Evolutionary conservation across 2,329 filamentous ascomycete genomes (phyloP).

Genomic region (Thielaviopsis cerberus): DNA sequence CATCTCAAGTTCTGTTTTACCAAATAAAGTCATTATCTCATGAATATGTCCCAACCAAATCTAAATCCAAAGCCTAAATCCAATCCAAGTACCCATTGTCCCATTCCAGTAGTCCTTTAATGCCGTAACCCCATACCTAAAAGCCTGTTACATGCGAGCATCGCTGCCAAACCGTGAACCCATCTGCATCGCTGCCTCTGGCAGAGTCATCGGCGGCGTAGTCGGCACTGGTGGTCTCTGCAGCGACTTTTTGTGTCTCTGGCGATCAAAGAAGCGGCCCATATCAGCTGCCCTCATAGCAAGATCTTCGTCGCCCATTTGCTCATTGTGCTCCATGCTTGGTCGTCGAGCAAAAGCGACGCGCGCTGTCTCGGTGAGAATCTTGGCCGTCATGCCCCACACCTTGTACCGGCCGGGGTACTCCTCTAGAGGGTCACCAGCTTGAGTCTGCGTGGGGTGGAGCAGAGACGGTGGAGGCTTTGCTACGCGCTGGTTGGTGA

Average conservation of each 20-base stretch:
- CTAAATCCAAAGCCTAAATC: not conserved
- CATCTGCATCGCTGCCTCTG: not conserved
- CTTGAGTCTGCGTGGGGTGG: conserved; percentile 17
- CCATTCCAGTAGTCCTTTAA: not conserved
- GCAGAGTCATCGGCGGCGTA: not conserved
- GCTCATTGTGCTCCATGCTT: conserved; percentile 53
- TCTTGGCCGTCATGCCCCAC: conserved; percentile 86
- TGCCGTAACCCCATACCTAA: not conserved
- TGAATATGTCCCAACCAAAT: not conserved
- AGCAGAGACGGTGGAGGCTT: conserved; percentile 27
- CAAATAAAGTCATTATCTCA: not conserved
- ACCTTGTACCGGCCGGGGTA: conserved; percentile 51
- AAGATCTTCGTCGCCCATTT: conserved; percentile 34
- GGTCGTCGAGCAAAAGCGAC: conserved; percentile 69
- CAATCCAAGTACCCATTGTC: not conserved
- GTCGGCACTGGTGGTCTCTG: not conserved
- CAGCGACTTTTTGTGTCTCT: conserved; percentile 2
- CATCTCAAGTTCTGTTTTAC: not conserved
- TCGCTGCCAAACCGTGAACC: not conserved
- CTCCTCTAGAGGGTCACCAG: conserved; percentile 25
- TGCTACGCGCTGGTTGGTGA: conserved; percentile 49
- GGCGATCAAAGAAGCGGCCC: conserved; percentile 23
- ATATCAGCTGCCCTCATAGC: conserved; percentile 28
- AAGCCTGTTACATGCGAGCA: not conserved
- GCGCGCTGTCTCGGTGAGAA: conserved; percentile 71